A percentile compares a stretch with the other conserved stretches of the same genome.
phyloP scores from a whole-genome alignment of 2,329 filamentous ascomycete species.

The Microcyclosporella mali region DNA sequence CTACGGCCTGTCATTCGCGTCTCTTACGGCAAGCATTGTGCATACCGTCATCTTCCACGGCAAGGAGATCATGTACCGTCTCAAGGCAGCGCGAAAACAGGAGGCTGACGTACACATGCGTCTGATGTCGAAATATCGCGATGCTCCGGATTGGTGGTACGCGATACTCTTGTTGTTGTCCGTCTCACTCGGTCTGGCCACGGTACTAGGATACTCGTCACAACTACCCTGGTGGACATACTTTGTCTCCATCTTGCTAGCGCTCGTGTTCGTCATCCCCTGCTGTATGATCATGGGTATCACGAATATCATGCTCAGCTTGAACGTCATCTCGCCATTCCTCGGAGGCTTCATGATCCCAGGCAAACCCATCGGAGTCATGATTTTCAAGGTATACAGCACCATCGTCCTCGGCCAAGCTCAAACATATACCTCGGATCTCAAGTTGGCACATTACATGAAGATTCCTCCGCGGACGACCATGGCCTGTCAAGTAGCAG shows the following conservation, averaged over 20 bases:
- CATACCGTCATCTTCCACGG: conserved; percentile 83
- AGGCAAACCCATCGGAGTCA: conserved; percentile 79
- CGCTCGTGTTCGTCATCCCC: conserved; percentile 75
- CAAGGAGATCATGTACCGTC: conserved; percentile 71
- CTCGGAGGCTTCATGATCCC: conserved; percentile 78
- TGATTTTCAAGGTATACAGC: conserved; percentile 80
- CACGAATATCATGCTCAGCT: conserved; percentile 51
- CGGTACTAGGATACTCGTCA: conserved; percentile 55
- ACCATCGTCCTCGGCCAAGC: conserved; percentile 59
- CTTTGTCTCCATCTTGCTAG: conserved; percentile 68
- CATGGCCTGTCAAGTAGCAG: conserved; percentile 71
- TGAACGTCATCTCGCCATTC: conserved; percentile 36
- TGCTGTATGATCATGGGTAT: conserved; percentile 91
- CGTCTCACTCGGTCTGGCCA: conserved; percentile 13
- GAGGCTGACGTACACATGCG: conserved; percentile 68
- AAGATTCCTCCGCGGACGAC: conserved; percentile 71
- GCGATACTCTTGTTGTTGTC: conserved; percentile 22
- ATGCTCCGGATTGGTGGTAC: conserved; percentile 78
- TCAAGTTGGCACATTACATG: conserved; percentile 86
- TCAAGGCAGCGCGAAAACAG: conserved; percentile 46
- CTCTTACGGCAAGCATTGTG: conserved; percentile 69
- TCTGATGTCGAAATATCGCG: conserved; percentile 51
- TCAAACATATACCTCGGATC: conserved; percentile 79
- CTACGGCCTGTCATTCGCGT: conserved; percentile 81
- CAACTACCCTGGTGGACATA: conserved; percentile 83